phyloP scores from a whole-genome alignment of 768 basidiomycete species.

The Suillus bovinus region DNA sequence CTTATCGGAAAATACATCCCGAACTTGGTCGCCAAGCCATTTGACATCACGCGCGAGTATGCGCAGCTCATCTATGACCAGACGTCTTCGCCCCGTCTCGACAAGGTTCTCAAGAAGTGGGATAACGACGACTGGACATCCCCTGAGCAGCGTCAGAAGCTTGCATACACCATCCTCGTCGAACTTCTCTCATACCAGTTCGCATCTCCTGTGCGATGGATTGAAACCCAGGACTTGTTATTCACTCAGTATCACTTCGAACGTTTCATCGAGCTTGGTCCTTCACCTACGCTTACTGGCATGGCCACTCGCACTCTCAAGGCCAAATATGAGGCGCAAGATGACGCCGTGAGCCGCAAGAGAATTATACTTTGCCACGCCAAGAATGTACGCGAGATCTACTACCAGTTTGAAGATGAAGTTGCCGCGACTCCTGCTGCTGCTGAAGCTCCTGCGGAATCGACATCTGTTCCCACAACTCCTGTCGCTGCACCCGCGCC shows the following conservation, averaged over 20 bases:
- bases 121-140: slow-evolving; percentile 88
- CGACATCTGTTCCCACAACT: slow-evolving; percentile 40
- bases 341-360: slow-evolving; percentile 78
- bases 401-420: slow-evolving; percentile 97
- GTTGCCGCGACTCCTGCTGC: slow-evolving; percentile 42
- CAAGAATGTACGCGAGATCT: slow-evolving; percentile 95
- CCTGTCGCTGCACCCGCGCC: slow-evolving; percentile 43
- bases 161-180: slow-evolving; percentile 95
- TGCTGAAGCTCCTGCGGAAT: slow-evolving; percentile 28
- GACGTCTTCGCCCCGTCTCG: slow-evolving; percentile 92
- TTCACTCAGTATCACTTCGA: slow-evolving; percentile 88
- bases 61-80: slow-evolving; percentile 96
- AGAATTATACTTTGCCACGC: slow-evolving; percentile 89
- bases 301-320: slow-evolving; percentile 91
- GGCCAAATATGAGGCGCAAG: slow-evolving; percentile 89
- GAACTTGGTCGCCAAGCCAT: slow-evolving; percentile 90
- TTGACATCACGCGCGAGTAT: slow-evolving; percentile 82
- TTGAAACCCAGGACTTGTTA: slow-evolving; percentile 95
- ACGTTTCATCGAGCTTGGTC: slow-evolving; percentile 93
- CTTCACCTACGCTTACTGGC: slow-evolving; percentile 93
- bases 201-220: slow-evolving; percentile 98
- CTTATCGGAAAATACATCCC: slow-evolving; percentile 96
- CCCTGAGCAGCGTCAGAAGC: slow-evolving; percentile 81
- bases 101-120: slow-evolving; percentile 94
- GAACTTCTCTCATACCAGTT: slow-evolving; percentile 98